Percentiles rank a stretch among this genome's conserved stretches.
phyloP scores from a whole-genome alignment of 2,329 filamentous ascomycete genomes.

The Monilinia laxa region DNA sequence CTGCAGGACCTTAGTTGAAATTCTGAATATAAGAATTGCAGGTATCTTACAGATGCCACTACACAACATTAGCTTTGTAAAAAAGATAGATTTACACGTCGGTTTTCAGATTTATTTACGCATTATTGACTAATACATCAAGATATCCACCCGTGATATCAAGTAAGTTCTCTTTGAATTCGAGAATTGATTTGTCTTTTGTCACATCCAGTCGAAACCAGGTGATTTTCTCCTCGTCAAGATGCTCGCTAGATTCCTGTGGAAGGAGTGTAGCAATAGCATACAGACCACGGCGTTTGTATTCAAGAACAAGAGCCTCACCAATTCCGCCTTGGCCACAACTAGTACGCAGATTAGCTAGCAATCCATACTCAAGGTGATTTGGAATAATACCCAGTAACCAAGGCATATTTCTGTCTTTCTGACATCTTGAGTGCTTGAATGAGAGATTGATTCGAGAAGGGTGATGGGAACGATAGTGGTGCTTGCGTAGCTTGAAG shows the following conservation, averaged over 20 bases:
- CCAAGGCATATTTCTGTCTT: too few relatives aligned
- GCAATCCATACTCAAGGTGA: too few relatives aligned
- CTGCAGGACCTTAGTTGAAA: conserved; percentile 5
- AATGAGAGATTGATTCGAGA: too few relatives aligned
- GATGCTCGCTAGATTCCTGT: conserved; percentile 37
- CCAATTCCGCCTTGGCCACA: conserved; percentile 25
- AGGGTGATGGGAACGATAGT: too few relatives aligned
- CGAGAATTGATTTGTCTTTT: neutral
- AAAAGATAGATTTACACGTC: too few relatives aligned
- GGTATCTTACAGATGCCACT: too few relatives aligned
- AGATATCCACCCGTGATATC: neutral
- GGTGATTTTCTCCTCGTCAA: conserved; percentile 26
- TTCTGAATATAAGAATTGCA: too few relatives aligned
- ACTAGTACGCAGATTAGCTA: neutral
- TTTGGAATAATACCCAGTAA: too few relatives aligned
- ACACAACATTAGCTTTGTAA: too few relatives aligned
- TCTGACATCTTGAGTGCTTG: too few relatives aligned
- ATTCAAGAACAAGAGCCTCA: conserved; percentile 19
- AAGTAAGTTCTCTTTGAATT: conserved; percentile 35
- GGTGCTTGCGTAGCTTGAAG: too few relatives aligned
- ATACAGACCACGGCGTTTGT: conserved; percentile 32
- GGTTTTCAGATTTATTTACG: neutral
- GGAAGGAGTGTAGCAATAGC: conserved; percentile 44
- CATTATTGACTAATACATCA: neutral
- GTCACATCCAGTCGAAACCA: conserved; percentile 8